Evolutionary conservation across 75 land plant species (phyloP), one percentile per base, ranked within the genome.

Genomic region (Pinus tabuliformis): DNA sequence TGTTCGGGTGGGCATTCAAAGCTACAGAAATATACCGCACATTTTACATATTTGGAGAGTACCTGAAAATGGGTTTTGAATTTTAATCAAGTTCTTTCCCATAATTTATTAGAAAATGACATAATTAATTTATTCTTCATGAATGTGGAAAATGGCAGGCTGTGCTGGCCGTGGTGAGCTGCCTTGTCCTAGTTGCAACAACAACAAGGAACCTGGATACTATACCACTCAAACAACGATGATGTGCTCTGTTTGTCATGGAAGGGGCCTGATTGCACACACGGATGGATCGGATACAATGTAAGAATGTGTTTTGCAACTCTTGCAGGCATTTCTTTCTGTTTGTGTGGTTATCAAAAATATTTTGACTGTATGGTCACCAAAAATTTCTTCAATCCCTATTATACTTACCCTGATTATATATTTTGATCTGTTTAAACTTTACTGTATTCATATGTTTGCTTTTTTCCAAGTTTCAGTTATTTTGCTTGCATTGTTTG

Each of bases 251-350:
- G 63, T 49, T 74, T 97, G 99, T 73, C 76, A 90, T 85, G 99
- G 99, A 22, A 87, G 99, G 62, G 99, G 99, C 68, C 82, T 94
- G 39, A 91, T 91, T 79, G 99, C 99, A 57, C 99, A 97, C 64
- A 79, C 79, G 74, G 99, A 97, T 88, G 99, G 99, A 77, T 97
- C 99, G 36, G 99, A 97, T 74, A 84, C 98, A 58, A 83, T 84
- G 99, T 97, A 78, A 76, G 91, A 45, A 61, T 22, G 2, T 68
- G 57, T 70, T 63, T 61, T 22, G 21, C 20, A 54, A 75, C 17
- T 33, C 73, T 30, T 30, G 11, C 8, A 74, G 18, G 52, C 8
- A 60, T 76, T 5, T 13, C 3, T 75, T 70, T 76, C 28, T 24
- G 73, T 16, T 4, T 18, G 26, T 70, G 28, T 72, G 24, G 22